Base-by-base conservation (phyloP, 2,329 filamentous ascomycete species). In the Paecilomyces fulvus region DNA sequence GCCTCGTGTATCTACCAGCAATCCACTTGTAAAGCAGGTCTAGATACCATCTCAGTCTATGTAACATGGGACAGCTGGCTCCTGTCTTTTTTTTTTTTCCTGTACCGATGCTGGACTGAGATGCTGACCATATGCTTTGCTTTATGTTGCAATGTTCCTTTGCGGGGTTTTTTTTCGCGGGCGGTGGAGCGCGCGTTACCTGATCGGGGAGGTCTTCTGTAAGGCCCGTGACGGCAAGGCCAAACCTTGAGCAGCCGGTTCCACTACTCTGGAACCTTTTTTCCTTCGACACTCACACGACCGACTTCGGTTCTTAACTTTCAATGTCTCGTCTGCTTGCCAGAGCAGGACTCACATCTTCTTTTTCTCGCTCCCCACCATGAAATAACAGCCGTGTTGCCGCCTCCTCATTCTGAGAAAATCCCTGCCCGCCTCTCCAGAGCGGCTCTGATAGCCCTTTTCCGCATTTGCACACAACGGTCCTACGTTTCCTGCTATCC, bases 211-310 rank as follows among this genome's bases (percentile, higher is more conserved):
- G 28, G 48, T 37, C 52, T 63, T 67, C 67, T 70, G 62, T 67
- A 68, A 67, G 64, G 52, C 5, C 33, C 12, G 53, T 43, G 49
- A 50, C 59, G 56, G 58, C 64, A 61, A 67, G 62, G 55, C 61
- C 63, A 62, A 60, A 59, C 55, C 57, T 37, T 48, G 49, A 55
- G 17, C 53, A 52, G 59, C 56, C 61, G 61, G 67, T 64, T 72
- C 68, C 70, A 71, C 69, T 69, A 59, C 58, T 59, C 61, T 53
- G 52, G 62, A 61, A 65, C 65, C 64, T 71, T 70, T 71, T 70
- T 70, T 69, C 62, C 60, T 65, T 69, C 60, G 66, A 64, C 64
- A 63, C 67, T 71, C 67, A 67, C 66, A 69, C 64, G 65, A 68
- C 61, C 65, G 63, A 53, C 56, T 63, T 58, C 52, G 55, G 51